Evolutionary conservation across 1,139 yeast genomes (phyloP).

Genomic region (Protomyces inouyei): DNA sequence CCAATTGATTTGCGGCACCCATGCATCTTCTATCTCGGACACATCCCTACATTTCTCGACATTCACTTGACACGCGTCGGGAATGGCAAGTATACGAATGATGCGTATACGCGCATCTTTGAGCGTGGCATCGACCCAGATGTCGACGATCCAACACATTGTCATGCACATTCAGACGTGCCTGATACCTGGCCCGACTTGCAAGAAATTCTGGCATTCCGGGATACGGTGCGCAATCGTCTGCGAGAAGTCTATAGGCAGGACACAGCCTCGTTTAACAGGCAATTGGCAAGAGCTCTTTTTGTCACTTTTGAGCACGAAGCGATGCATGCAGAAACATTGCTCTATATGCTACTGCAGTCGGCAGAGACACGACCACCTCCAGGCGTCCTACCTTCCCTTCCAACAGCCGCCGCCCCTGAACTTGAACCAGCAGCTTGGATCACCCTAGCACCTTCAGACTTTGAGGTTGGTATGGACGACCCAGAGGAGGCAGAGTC

Average conservation of each 20-base stretch:
- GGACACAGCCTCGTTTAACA: neutral
- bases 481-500: constrained; percentile 26
- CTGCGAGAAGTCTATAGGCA: constrained; percentile 14
- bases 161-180: constrained; percentile 33
- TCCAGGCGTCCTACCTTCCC: constrained; percentile 19
- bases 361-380: constrained; percentile 30
- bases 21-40: constrained; percentile 34
- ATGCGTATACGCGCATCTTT: constrained; percentile 30
- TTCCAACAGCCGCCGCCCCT: neutral
- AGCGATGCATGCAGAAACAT: constrained; percentile 34
- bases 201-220: constrained; percentile 26
- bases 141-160: constrained; percentile 33
- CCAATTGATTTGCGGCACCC: constrained; percentile 34
- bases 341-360: constrained; percentile 33
- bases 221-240: constrained; percentile 29
- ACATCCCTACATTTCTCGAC: constrained; percentile 34
- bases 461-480: constrained; percentile 29
- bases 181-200: constrained; percentile 33
- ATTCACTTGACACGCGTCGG: constrained; percentile 31
- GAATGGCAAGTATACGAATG: constrained; percentile 3
- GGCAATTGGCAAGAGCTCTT: constrained; percentile 27
- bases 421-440: constrained; percentile 11
- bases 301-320: constrained; percentile 34
- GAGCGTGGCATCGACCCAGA: constrained; percentile 35
- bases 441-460: constrained; percentile 6